Percentiles rank a stretch among this genome's conserved stretches.
phyloP scores from a whole-genome alignment of 1,284 basidiomycete species.

The Cryptococcus wingfieldii region DNA sequence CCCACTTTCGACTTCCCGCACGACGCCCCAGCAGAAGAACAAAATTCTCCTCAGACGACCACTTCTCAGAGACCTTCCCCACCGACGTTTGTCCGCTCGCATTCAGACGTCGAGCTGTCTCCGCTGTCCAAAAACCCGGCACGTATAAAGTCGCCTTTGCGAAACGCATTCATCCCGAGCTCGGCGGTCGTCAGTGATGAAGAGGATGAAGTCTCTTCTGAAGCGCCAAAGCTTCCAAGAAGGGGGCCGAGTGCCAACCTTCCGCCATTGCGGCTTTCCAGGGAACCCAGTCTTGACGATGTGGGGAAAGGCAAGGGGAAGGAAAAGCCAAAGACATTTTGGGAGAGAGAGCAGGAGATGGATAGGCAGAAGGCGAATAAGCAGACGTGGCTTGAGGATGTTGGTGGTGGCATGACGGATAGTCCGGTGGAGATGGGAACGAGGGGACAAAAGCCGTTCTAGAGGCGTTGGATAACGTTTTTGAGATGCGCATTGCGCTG shows the following conservation, averaged over 20 bases:
- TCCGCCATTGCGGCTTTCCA: background rate
- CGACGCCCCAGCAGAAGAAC: background rate
- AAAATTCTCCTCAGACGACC: background rate
- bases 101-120: background rate
- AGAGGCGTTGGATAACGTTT: too few relatives aligned
- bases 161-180: background rate
- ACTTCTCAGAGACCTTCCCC: background rate
- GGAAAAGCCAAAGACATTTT: conserved; percentile 11
- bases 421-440: background rate
- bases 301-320: conserved; percentile 1
- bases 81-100: background rate
- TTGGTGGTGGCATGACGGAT: background rate
- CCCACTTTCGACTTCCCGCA: background rate
- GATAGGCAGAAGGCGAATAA: background rate
- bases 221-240: too few relatives aligned
- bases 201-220: background rate
- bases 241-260: background rate
- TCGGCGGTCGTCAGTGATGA: background rate
- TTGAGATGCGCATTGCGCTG: too few relatives aligned
- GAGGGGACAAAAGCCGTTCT: too few relatives aligned
- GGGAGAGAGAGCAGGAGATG: conserved; percentile 31
- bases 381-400: conserved; percentile 2
- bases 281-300: conserved; percentile 1
- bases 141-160: background rate
- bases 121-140: background rate